phyloP scores from a whole-genome alignment of 345 rosid genomes.

The Citrus australasica region DNA sequence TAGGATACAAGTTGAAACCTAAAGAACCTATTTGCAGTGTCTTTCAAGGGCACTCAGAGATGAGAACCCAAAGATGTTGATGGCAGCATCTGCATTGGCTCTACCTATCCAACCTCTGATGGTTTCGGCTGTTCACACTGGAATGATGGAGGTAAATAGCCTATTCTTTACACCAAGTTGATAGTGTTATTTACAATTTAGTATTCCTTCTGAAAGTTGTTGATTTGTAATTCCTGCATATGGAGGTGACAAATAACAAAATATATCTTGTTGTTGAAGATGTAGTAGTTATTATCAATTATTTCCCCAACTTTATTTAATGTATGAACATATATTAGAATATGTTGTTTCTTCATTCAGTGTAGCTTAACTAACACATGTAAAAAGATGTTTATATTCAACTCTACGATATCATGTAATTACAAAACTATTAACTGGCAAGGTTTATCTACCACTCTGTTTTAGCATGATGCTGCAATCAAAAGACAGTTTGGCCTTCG shows the following conservation, averaged over 20 bases:
- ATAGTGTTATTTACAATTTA: not conserved
- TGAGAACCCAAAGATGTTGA: slow-evolving; percentile 87
- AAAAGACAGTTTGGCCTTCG: no score
- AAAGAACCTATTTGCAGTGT: slow-evolving; percentile 46
- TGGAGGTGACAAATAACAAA: not conserved
- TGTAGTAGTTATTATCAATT: not conserved
- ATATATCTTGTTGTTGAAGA: not conserved
- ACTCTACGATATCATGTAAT: not conserved
- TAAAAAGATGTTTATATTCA: not conserved
- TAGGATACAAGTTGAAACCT: slow-evolving; percentile 4
- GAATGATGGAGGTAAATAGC: slow-evolving; percentile 87
- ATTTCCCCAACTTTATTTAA: not conserved
- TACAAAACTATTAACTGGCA: not conserved
- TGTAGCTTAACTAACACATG: not conserved
- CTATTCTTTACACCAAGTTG: not conserved
- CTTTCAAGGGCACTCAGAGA: slow-evolving; percentile 77
- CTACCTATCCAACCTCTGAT: slow-evolving; percentile 90
- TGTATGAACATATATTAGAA: not conserved
- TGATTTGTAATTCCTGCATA: not conserved
- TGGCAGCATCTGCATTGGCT: slow-evolving; percentile 87
- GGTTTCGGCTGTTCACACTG: slow-evolving; percentile 92
- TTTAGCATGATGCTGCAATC: no score
- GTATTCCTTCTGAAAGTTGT: not conserved
- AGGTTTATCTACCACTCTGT: not conserved
- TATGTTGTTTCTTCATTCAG: not conserved